Evolutionary conservation across 1,284 basidiomycete species (phyloP).

Genomic region (Fistulina hepatica): DNA sequence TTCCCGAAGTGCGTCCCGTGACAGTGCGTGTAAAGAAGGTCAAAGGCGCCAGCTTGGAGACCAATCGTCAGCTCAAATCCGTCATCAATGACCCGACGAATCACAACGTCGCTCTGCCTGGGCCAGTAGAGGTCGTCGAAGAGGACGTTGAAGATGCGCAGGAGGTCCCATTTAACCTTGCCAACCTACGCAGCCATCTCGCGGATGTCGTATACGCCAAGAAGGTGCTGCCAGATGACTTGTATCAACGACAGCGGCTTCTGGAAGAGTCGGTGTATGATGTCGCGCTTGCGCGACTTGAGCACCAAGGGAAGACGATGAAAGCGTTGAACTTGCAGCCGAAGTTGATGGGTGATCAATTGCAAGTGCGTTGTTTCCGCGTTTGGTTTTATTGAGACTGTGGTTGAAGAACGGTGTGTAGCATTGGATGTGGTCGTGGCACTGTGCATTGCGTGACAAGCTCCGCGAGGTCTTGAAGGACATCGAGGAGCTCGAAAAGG

Average conservation of each 20-base stretch:
- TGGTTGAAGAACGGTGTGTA: conserved; percentile 44
- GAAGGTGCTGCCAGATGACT: conserved; percentile 51
- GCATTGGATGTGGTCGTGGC: conserved; percentile 85
- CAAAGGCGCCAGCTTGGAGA: too few relatives aligned
- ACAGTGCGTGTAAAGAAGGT: not conserved
- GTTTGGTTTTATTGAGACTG: not conserved
- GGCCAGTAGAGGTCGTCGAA: conserved; percentile 9
- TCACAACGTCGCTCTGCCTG: too few relatives aligned
- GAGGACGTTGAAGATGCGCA: conserved; percentile 31
- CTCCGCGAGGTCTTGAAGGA: conserved; percentile 47
- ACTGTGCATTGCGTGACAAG: conserved; percentile 46
- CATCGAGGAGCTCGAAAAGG: conserved; percentile 34
- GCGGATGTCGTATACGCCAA: conserved; percentile 51
- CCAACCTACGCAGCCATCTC: conserved; percentile 58
- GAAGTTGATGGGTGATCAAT: too few relatives aligned
- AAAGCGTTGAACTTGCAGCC: conserved; percentile 42
- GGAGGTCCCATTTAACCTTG: conserved; percentile 72
- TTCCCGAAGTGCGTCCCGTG: conserved; percentile 8
- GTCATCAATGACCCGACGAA: conserved; percentile 13
- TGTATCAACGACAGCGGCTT: conserved; percentile 67
- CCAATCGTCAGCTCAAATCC: not conserved
- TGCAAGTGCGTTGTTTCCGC: too few relatives aligned
- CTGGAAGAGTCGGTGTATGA: conserved; percentile 82
- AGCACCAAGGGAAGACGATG: conserved; percentile 54
- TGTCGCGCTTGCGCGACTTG: conserved; percentile 65